Evolutionary conservation across 371 early-diverging fungal species (phyloP).

Genomic region (Mortierella sp.): DNA sequence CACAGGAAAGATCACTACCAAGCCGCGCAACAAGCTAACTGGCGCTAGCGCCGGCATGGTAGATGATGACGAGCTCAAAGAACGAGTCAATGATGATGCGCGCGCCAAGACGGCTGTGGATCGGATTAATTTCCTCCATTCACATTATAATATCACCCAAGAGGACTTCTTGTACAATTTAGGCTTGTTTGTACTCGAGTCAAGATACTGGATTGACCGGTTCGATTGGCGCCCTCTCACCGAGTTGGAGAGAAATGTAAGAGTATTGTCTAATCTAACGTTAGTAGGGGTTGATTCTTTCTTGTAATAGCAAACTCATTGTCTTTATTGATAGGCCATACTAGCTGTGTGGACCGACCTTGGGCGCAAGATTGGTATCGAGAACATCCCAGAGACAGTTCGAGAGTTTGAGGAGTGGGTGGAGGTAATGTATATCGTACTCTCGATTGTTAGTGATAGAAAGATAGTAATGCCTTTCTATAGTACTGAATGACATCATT

Average conservation of each 20-base stretch:
- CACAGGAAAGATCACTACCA: background rate
- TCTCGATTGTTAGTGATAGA: background rate
- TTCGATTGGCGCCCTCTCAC: conserved; percentile 66
- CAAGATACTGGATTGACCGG: conserved; percentile 58
- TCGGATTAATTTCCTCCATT: conserved; percentile 66
- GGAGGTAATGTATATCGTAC: conserved; percentile 21
- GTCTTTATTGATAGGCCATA: conserved; percentile 16
- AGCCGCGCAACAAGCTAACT: background rate
- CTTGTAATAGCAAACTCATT: background rate
- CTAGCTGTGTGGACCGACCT: conserved; percentile 58
- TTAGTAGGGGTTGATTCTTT: background rate
- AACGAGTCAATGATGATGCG: conserved; percentile 37
- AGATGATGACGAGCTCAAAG: conserved; percentile 28
- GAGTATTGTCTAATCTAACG: background rate
- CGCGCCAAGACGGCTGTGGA: conserved; percentile 55
- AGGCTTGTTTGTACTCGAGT: conserved; percentile 60
- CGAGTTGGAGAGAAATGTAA: conserved; percentile 63
- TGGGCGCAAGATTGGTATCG: conserved; percentile 62
- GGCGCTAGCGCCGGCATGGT: background rate
- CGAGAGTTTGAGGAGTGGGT: conserved; percentile 58
- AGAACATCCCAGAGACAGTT: conserved; percentile 63
- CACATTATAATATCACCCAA: conserved; percentile 63
- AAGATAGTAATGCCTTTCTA: background rate
- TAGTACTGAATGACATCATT: background rate
- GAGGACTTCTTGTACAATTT: conserved; percentile 68